Evolutionary conservation across 192 early-diverging fungal genomes (phyloP), one percentile per base, ranked within the genome.

Genomic region (Linnemannia hyalina): DNA sequence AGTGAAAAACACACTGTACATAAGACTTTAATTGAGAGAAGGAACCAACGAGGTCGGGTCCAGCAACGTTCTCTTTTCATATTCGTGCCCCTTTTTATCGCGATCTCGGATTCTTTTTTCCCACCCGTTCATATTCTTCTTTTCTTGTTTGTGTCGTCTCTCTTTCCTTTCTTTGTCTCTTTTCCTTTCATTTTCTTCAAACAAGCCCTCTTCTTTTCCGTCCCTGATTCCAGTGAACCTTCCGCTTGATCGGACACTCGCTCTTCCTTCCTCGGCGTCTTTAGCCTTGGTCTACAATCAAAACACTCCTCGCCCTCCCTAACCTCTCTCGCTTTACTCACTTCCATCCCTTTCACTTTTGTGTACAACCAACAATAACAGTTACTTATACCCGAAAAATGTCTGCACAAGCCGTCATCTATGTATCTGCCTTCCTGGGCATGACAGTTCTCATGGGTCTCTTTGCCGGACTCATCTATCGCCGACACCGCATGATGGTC

Each of bases 371-470:
- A 65, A 40, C 60, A 35, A 15, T 2, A 46, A 46, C 44, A 15
- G 11, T 10, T 36, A 41, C n/a, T 13, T 46, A 35, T 26, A 54
- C 3, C 65, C 29, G 13, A 76, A 41, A 29, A 3, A 78, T 70
- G 65, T 55, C 47, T 38, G 40, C 11, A 15, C 65, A 78, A 10
- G 44, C 36, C 36, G 22, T 23, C 26, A 78, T 78, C 69, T 78
- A 78, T 71, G 47, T 71, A 1, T 40, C 49, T 10, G 41, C 77
- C 4, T 78, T 78, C 46, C 1, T 78, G 2, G 77, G 69, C 11
- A 70, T 78, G 69, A 29, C 47, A 4, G 77, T 9, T 20, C n/a
- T 78, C 11, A 41, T 78, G 23, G 77, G 49, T 0, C 11, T 57
- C 4, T 78, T 78, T 71, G 77, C 46, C 6, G 23, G 42, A 15